Conservation (phyloP, 306 rosid genomes). For the Begonia masoniana region DNA sequence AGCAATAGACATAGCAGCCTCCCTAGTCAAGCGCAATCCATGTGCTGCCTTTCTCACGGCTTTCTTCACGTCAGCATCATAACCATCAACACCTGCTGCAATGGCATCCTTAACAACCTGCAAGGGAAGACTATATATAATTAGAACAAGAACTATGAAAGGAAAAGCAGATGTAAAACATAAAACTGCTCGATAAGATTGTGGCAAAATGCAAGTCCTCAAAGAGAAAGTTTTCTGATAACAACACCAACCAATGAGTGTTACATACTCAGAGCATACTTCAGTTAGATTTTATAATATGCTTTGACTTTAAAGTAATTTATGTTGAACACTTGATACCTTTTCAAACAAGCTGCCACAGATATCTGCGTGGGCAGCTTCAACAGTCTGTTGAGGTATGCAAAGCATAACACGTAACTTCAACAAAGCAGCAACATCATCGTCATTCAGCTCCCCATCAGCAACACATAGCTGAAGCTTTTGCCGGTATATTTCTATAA, state of each 20-base stretch:
- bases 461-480: conserved; percentile 93
- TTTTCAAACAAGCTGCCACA: conserved; percentile 95
- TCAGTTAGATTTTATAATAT: too few relatives aligned
- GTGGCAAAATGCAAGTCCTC: background rate
- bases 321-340: conserved; percentile 21
- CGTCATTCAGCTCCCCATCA: conserved; percentile 73
- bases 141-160: too few relatives aligned
- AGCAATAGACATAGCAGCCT: conserved; percentile 83
- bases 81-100: conserved; percentile 86
- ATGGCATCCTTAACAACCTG: conserved; percentile 91
- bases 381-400: conserved; percentile 74
- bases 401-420: conserved; percentile 89
- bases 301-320: too few relatives aligned
- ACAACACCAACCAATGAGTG: background rate
- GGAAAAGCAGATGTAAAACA: background rate
- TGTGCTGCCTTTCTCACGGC: conserved; percentile 89
- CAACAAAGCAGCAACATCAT: conserved; percentile 72
- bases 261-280: background rate
- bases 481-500: conserved; percentile 80
- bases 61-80: conserved; percentile 58
- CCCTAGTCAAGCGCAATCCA: conserved; percentile 82
- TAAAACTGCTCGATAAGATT: background rate
- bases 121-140: conserved; percentile 4
- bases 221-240: background rate
- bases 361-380: conserved; percentile 86